Base-by-base conservation (phyloP, 2,329 filamentous ascomycete genomes). In the Venturia asperata region DNA sequence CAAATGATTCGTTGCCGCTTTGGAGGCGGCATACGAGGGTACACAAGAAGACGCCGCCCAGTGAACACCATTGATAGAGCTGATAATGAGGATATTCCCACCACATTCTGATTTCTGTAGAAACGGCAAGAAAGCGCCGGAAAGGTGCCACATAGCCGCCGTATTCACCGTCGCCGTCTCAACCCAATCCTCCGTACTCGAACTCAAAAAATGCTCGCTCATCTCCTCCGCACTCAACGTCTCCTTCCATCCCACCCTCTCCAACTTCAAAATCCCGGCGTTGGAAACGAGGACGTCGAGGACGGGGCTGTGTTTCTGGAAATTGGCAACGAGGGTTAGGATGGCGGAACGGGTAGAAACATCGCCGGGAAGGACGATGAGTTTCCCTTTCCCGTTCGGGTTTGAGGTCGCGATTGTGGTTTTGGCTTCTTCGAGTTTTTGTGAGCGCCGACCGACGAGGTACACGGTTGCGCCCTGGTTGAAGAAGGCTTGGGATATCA, bases 1-100 rank as follows among this genome's bases (percentile, higher is more conserved):
- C 45, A 92, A 75, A 68, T 91, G 87, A 7, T 87, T 87, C 0
- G 86, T 85, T 0, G 86, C 90, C 0, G 87, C 89, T 77, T 94
- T 94, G 66, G 85, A 87, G n/a, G 89, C 84, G 19, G 89, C 90
- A 73, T 94, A 94, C 0, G 86, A 85, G 75, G 87, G 92, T 4
- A 15, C 13, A 55, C 49, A 30, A 5, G 49, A 55, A 17, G 24
- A 34, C 2, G 49, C 49, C 3, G 49, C 6, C 49, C 49, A 55
- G 15, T 55, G 49, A 7, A 55, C 49, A 9, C 24, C 49, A 13
- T 55, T 55, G 2, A 55, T 55, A 21, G 49, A 55, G 17, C 24
- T 55, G 13, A 55, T 34, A 3, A 55, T 4, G 10, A 56, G 11
- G 27, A 56, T 56, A 15, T 34, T 34, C 1, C 47, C 47, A 17